Conservation (phyloP, 139 green algal genomes). For the Chlamydomonas incerta region DNA sequence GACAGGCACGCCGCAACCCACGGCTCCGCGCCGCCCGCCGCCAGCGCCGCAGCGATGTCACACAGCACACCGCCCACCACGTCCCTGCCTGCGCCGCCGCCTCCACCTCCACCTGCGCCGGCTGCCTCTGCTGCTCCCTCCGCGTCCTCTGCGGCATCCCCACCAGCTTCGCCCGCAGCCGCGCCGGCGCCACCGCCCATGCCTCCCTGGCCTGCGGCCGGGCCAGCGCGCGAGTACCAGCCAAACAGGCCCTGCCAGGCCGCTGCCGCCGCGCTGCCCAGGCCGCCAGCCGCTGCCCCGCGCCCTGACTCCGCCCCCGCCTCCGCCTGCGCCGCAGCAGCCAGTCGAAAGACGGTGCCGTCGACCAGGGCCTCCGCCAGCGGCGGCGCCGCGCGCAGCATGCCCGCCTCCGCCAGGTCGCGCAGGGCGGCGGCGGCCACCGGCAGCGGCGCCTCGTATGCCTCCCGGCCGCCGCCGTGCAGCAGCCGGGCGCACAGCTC, state of each 20-base stretch:
- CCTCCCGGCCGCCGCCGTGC: not conserved
- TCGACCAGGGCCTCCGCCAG: conserved; percentile 19
- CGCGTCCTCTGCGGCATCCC: no score
- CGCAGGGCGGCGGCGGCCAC: not conserved
- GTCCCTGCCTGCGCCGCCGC: not conserved
- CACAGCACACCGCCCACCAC: not conserved
- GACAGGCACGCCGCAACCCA: not conserved
- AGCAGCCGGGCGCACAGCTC: not conserved
- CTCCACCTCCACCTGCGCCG: no score
- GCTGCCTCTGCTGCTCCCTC: no score
- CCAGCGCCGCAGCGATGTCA: conserved; percentile 12
- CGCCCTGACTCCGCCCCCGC: no score
- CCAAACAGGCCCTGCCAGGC: no score
- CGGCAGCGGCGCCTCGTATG: not conserved
- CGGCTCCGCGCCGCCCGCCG: not conserved
- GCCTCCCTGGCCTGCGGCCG: no score
- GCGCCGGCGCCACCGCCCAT: no score
- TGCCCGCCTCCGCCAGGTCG: not conserved
- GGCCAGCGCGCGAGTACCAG: no score
- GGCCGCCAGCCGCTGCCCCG: no score
- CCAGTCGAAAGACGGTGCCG: not conserved
- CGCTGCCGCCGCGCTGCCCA: no score
- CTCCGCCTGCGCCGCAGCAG: not conserved
- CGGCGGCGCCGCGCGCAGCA: not conserved
- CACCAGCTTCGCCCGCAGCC: no score